Conservation (phyloP, 2,329 filamentous ascomycete genomes). For the Aspergillus persii region DNA sequence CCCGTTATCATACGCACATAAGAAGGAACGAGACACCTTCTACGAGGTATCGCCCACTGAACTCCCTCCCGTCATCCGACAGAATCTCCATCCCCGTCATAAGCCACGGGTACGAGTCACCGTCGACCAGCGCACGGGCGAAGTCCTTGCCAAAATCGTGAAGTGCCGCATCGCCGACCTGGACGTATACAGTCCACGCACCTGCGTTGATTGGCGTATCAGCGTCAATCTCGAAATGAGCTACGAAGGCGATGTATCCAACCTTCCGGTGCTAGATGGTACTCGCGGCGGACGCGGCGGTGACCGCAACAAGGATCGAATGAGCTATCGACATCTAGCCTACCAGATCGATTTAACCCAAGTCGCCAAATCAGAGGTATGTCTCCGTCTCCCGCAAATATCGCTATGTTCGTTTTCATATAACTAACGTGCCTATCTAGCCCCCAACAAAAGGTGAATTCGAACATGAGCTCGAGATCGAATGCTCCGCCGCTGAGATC, state of each 20-base stretch:
- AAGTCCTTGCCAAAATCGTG: slow-evolving; percentile 78
- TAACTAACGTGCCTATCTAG: slow-evolving; percentile 16
- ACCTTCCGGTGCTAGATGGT: slow-evolving; percentile 46
- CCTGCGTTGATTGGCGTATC: slow-evolving; percentile 83
- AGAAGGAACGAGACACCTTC: slow-evolving; percentile 79
- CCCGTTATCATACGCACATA: slow-evolving; percentile 72
- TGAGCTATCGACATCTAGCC: slow-evolving; percentile 83
- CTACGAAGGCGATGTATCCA: slow-evolving; percentile 67
- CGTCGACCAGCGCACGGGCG: slow-evolving; percentile 68
- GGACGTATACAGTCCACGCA: slow-evolving; percentile 77
- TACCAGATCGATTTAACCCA: slow-evolving; percentile 94
- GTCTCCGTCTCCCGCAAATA: slow-evolving; percentile 5
- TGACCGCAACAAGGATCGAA: slow-evolving; percentile 80
- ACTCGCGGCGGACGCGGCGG: slow-evolving; percentile 34
- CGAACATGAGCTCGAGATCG: slow-evolving; percentile 51
- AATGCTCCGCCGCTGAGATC: slow-evolving; percentile 47
- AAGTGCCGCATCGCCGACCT: slow-evolving; percentile 86
- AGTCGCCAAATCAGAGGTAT: slow-evolving; percentile 61
- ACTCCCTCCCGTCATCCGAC: slow-evolving; percentile 64
- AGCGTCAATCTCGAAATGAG: slow-evolving; percentile 94
- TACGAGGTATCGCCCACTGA: slow-evolving; percentile 66
- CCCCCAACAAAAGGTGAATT: slow-evolving; percentile 37
- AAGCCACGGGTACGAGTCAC: slow-evolving; percentile 70
- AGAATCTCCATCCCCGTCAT: slow-evolving; percentile 59
- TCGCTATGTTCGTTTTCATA: not conserved